phyloP scores from a whole-genome alignment of 192 early-diverging fungal genomes.

The Dispira simplex region DNA sequence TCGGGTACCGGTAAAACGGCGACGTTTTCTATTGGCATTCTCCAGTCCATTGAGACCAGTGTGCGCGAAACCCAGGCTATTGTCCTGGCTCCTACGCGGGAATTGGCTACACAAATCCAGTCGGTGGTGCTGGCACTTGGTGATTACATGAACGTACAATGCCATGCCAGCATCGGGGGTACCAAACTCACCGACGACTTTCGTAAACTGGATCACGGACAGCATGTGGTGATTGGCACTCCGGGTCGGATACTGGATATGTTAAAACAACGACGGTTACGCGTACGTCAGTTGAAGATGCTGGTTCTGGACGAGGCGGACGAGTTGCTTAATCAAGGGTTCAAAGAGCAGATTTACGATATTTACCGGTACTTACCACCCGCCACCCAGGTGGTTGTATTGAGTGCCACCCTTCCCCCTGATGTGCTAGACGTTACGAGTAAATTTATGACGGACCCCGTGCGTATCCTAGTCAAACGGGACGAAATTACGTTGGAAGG shows the following conservation, averaged over 20 bases:
- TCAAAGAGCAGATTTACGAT: conserved; percentile 96
- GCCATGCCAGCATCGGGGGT: conserved; percentile 91
- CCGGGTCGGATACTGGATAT: conserved; percentile 96
- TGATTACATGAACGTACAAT: conserved; percentile 95
- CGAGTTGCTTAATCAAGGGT: conserved; percentile 84
- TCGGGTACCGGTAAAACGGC: conserved; percentile 98
- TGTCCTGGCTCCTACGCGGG: conserved; percentile 87
- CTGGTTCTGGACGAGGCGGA: conserved; percentile 95
- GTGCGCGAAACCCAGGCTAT: conserved; percentile 84
- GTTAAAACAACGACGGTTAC: conserved; percentile 74
- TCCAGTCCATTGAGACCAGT: conserved; percentile 81
- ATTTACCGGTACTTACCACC: conserved; percentile 87
- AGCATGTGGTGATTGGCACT: conserved; percentile 89
- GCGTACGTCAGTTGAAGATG: conserved; percentile 81
- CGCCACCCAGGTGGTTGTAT: conserved; percentile 79
- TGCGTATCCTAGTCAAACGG: conserved; percentile 94
- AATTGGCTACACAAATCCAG: conserved; percentile 93
- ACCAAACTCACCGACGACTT: conserved; percentile 88
- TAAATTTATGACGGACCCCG: conserved; percentile 95
- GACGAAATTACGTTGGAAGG: conserved; percentile 98
- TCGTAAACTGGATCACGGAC: conserved; percentile 76
- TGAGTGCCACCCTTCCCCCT: conserved; percentile 84
- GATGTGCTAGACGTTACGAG: conserved; percentile 94
- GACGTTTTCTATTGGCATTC: conserved; percentile 86
- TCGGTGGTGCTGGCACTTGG: conserved; percentile 82